phyloP scores from a whole-genome alignment of 164 flowering plant genomes.

The Vitis amurensis region DNA sequence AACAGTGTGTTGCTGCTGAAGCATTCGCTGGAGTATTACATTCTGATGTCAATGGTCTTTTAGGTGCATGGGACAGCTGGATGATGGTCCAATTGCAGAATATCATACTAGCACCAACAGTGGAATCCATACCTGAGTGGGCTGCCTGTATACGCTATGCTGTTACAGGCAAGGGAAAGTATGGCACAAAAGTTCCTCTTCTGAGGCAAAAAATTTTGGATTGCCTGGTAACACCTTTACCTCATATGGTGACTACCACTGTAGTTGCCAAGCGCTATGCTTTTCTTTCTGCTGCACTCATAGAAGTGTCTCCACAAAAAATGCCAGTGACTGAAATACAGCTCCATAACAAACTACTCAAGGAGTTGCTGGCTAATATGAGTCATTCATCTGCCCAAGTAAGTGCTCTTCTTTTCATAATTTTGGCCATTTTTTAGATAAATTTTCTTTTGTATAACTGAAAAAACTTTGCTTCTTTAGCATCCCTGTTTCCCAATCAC shows the following conservation, averaged over 20 bases:
- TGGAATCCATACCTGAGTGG: slow-evolving; percentile 98
- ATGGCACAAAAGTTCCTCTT: slow-evolving; percentile 76
- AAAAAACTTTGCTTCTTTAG: no score
- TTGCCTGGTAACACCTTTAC: slow-evolving; percentile 74
- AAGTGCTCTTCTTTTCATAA: slow-evolving; percentile 23
- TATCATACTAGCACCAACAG: slow-evolving; percentile 70
- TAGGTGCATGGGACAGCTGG: slow-evolving; percentile 89
- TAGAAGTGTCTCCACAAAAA: slow-evolving; percentile 74
- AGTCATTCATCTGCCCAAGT: slow-evolving; percentile 95
- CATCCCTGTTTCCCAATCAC: no score
- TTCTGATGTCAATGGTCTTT: slow-evolving; percentile 81
- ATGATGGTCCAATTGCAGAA: slow-evolving; percentile 61
- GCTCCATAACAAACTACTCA: slow-evolving; percentile 64
- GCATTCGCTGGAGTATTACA: slow-evolving; percentile 91
- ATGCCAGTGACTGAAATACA: slow-evolving; percentile 67
- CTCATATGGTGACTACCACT: slow-evolving; percentile 66
- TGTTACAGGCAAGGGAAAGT: slow-evolving; percentile 93
- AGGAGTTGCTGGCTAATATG: slow-evolving; percentile 80
- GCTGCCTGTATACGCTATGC: slow-evolving; percentile 96
- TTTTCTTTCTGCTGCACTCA: slow-evolving; percentile 83
- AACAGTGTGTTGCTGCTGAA: slow-evolving; percentile 99
- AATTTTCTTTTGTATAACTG: no score
- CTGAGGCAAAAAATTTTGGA: slow-evolving; percentile 75
- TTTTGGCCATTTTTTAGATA: not conserved
- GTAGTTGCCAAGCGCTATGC: slow-evolving; percentile 85